Evolutionary conservation across 257 asterid species (phyloP), one percentile per base, ranked within the genome.

Genomic region (Capsicum baccatum): DNA sequence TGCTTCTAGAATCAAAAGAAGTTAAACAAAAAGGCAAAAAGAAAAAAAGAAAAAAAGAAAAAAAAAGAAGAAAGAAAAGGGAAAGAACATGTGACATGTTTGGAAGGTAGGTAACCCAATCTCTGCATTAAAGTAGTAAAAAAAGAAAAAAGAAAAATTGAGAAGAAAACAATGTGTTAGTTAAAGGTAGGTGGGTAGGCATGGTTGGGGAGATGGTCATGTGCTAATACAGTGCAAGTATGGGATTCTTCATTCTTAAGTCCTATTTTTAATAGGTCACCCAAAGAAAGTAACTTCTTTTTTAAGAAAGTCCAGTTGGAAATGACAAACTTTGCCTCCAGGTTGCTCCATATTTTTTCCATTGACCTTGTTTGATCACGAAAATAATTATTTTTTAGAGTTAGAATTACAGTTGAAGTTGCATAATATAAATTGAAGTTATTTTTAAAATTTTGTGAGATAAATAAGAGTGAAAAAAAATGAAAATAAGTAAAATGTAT

Each of bases 61-160:
- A n/a, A n/a, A 35, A 16, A 82, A 69, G 56, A 62, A 64, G 33
- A 57, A 81, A 48, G 33, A 47, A 63, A 35, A 64, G 52, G 64
- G 35, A 16, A 82, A 69, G 56, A 62, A 64, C 79, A 82, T 82
- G 84, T 82, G 84, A 82, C 84, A 52, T 82, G 79, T 82, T 82
- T 64, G 84, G 79, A 16, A 56, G 84, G 84, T 82, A 82, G 84
- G 84, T 82, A 82, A 33, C 84, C 79, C 44, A 82, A 64, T 66
- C 64, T 63, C 52, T 82, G 60, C 48, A 56, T 64, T 26, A 82
- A 48, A 82, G 57, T 50, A 82, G 35, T 21, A 35, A 57, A 21
- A 56, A 55, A 81, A 59, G 39, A n/a, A 50, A n/a, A 10, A 80
- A 6, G 79, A 13, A 19, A 52, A 64, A 39, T n/a, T 4, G 3